Base-by-base conservation (phyloP, 371 early-diverging fungal species). In the Choanephora cucurbitarum region DNA sequence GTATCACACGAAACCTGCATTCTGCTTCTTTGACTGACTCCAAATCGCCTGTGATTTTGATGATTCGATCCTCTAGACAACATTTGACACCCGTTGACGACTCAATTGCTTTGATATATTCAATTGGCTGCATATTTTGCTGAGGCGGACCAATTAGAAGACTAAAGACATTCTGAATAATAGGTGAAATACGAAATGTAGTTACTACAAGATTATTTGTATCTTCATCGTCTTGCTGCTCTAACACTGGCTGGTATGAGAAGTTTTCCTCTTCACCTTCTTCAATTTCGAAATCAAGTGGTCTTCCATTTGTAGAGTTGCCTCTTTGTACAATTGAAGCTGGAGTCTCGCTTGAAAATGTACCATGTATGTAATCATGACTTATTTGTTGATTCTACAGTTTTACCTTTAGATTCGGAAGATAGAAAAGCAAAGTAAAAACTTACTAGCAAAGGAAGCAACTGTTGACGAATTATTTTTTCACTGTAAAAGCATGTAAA, bases 11-110 rank as follows among this genome's bases (percentile, higher is more conserved):
- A n/a, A 80, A 70, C 14, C 71, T 60, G n/a, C 67, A 23, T 0
- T 52, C 28, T 13, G 81, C 77, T 7, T 70, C 66, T 24, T 66
- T 40, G 0, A 75, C 67, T 50, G 44, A 44, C 5, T 57, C 45
- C 13, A 41, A 15, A 14, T 42, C 58, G 2, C 72, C 73, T 13
- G 31, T 46, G 8, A 78, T 68, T 1, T 22, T 8, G 19, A 78
- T 60, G 21, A 34, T 57, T 15, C 63, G 41, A 42, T 50, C 62
- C 0, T 55, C 22, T 3, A 67, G 28, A 1, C 31, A 33, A 41
- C 78, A 77, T 8, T 48, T 48, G 0, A 73, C 70, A 2, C 46
- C 43, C 1, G 75, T 72, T 9, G 44, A 39, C 5, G 33, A 22
- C 5, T 54, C 54, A 18, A 77, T 63, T 1, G 64, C 28, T 13